Base-by-base conservation (phyloP, 2,329 filamentous ascomycete species). In the Colletotrichum falcatum region DNA sequence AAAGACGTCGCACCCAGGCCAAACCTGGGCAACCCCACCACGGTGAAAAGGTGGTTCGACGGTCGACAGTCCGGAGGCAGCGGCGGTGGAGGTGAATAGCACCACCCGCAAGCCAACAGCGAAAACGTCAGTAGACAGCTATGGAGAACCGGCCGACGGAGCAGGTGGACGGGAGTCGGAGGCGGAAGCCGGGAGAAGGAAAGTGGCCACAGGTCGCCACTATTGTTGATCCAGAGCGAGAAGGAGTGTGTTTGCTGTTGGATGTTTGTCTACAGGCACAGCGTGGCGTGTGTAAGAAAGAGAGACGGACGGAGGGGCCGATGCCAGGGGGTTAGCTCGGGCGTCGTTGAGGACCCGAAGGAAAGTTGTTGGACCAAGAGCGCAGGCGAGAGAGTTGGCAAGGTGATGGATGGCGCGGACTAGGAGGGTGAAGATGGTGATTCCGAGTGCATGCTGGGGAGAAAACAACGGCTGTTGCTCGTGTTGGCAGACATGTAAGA, bases 401-500 rank as follows among this genome's bases (percentile, higher is more conserved):
- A 51, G 35, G 42, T 70, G 65, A 70, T 33, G 26, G 65, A 70
- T 33, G 26, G 55, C 54, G 51, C 33, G 20, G 54, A 55, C 55
- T 70, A 71, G 48, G 55, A 70, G 42, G 56, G 55, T 51, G 51
- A 69, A 60, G 51, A 48, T 44, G 46, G 46, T 42, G 60, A 56
- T 70, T 49, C 60, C 60, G 66, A 61, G 55, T 70, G 65, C 69
- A 71, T 71, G 59, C 56, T 70, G 66, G 56, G 46, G 65, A 68
- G 65, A 53, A 63, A 59, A 71, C 68, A 68, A 63, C 46, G 14
- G 33, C 14, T 37, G 65, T 63, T 63, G 59, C 58, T 68, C n/a
- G 68, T 26, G 53, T 68, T 71, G 65, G 46, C 59, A 60, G 68
- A 63, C 59, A 60, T 71, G 68, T 71, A 68, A 68, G 68, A 68